phyloP scores from a whole-genome alignment of 2,329 filamentous ascomycete species.

The Sclerotinia borealis region DNA sequence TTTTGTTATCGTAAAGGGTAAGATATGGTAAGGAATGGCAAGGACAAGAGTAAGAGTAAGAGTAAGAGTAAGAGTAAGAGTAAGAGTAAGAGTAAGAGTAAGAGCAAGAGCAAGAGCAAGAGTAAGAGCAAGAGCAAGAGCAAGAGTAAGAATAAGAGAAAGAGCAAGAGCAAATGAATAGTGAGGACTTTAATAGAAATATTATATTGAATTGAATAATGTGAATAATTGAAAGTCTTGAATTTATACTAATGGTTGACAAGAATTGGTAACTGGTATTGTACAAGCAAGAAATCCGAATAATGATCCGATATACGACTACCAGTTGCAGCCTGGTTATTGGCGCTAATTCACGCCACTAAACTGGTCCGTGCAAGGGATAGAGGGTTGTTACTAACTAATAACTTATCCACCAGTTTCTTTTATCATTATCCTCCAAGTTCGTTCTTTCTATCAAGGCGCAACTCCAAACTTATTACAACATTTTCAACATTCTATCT shows the following conservation, averaged over 20 bases:
- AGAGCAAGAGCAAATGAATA: no score
- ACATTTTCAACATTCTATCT: not conserved
- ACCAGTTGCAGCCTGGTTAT: not conserved
- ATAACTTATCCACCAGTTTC: not conserved
- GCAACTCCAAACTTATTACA: not conserved
- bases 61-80: no score
- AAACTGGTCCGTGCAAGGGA: not conserved
- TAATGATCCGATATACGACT: not conserved
- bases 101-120: no score
- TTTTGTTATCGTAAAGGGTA: no score
- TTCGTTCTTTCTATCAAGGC: constrained; percentile 1
- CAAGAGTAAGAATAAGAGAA: no score
- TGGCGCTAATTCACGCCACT: not conserved
- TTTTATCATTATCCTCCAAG: not conserved
- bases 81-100: no score
- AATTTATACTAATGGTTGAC: not conserved
- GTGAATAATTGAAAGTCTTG: not conserved
- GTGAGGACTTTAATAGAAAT: no score
- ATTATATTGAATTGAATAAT: no score
- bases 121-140: no score
- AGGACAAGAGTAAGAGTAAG: no score
- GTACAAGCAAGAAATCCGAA: not conserved
- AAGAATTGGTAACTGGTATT: no score
- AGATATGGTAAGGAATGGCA: no score
- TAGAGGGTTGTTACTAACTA: not conserved